Base-by-base conservation (phyloP, 495 filamentous ascomycete genomes). In the Neurospora sp. region DNA sequence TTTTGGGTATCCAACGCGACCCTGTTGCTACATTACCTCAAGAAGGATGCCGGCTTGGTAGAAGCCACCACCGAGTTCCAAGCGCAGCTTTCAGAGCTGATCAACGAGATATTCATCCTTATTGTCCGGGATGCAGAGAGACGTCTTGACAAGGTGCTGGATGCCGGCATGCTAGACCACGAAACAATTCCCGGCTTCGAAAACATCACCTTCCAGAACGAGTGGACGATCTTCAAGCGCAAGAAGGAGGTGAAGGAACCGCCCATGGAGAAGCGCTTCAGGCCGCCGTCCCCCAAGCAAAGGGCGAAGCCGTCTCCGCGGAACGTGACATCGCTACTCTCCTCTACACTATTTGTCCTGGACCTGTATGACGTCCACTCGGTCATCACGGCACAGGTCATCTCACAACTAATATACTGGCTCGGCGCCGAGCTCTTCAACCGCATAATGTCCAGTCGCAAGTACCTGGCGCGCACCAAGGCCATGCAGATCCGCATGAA, bases 401-500 rank as follows among this genome's bases (percentile, higher is more conserved):
- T 98, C 54, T 92, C 94, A 12, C 96, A 99, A 79, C 88, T 99
- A 2, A 87, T 98, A 48, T 99, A 97, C 82, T 99, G 96, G 96
- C 87, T 99, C 16, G 91, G 96, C 2, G 94, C 95, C 0, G 96
- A 99, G 79, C 88, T 98, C 16, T 99, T 99, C 85, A 99, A 99
- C 79, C 93, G 96, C 74, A 93, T 98, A 79, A 94, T 98, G 90
- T 94, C 92, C 16, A 97, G 94, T 74, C 91, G 93, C 72, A 93
- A 94, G 80, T 99, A 98, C 78, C 88, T 99, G 8, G 94, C 96
- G 6, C 90, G 96, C 39, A 99, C 96, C 16, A 99, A 99, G 81
- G 96, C 96, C 7, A 98, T 99, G 96, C 96, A 99, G 78, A 98
- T 99, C 74, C 93, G 96, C 74, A 97, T 99, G 93, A 99, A 99